Evolutionary conservation across 2,329 filamentous ascomycete species (phyloP), one percentile per base, ranked within the genome.

Genomic region (Hymenoscyphus occultus): DNA sequence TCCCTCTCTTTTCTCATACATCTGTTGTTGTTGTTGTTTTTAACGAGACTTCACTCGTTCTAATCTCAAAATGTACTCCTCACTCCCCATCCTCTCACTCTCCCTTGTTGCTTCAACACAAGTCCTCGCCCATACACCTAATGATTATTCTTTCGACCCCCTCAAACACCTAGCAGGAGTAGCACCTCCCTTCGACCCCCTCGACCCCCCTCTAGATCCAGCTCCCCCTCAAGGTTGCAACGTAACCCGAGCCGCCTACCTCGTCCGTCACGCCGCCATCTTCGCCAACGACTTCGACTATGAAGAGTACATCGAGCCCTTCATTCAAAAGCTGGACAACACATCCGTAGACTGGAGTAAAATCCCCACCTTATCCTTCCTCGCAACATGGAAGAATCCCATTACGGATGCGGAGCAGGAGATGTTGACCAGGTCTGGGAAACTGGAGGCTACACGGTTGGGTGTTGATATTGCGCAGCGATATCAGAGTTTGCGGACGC

Each of bases 271-370:
- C 71, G 80, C 81, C 1, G 80, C 81, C 42, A 83, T 83, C 67
- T 82, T 80, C 66, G 80, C 80, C 45, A 83, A 83, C 65, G 80
- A 82, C 64, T 83, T 82, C 70, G 81, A 83, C 67, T 83, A 80
- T 68, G 81, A 83, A 69, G 73, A 76, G 40, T 83, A 82, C 71
- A 80, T 83, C 35, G 78, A 81, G 69, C 81, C 81, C 0, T 83
- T 83, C 69, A 77, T 79, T 4, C 71, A 80, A 66, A 84, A 84
- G 74, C 74, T 84, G 51, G 72, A 74, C 56, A 84, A 84, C 70
- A 80, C 78, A 14, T 80, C 77, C 0, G 78, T 79, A 3, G 76
- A 83, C 64, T 85, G 82, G 82, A 75, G 75, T 45, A 76, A 65
- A 63, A 64, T 73, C 3, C 71, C 71, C 5, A 64, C 60, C 16